Conservation (phyloP, 306 rosid species). For the Cucumis hystrix region DNA sequence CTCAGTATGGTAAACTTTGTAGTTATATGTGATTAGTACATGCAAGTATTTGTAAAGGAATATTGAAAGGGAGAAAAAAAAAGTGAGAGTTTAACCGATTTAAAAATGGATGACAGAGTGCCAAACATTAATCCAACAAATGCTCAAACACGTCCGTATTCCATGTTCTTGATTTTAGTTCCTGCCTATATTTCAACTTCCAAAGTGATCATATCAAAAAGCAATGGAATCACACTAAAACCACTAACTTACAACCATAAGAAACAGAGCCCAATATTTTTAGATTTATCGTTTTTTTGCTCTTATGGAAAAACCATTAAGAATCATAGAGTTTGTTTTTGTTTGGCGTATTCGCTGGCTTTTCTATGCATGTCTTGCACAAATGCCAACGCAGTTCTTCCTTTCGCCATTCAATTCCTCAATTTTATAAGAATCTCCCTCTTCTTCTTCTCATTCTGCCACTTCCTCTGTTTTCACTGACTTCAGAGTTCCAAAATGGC, state of each 20-base stretch:
- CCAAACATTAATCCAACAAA: neutral
- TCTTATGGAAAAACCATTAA: neutral
- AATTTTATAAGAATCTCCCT: neutral
- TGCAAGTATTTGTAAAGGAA: too few species aligned
- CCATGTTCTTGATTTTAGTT: neutral
- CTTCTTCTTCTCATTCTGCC: neutral
- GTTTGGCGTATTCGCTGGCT: neutral
- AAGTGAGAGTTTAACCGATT: too few species aligned
- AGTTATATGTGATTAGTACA: too few species aligned
- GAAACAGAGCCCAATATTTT: neutral
- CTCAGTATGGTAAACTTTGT: too few species aligned
- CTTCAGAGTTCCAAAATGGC: neutral
- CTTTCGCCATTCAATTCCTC: neutral
- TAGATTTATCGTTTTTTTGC: neutral
- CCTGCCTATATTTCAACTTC: neutral
- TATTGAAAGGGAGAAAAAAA: too few species aligned
- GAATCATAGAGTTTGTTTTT: neutral
- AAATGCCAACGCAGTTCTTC: neutral
- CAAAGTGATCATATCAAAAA: neutral
- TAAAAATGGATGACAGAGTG: too few species aligned
- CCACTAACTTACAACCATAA: neutral
- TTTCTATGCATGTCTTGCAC: neutral
- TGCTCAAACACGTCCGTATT: neutral
- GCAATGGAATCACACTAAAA: neutral
- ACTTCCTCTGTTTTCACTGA: neutral